A percentile compares a stretch with the other conserved stretches of the same genome.
Evolutionary conservation across 83 land plant species (phyloP).

Genomic region (Diphasiastrum complanatum): DNA sequence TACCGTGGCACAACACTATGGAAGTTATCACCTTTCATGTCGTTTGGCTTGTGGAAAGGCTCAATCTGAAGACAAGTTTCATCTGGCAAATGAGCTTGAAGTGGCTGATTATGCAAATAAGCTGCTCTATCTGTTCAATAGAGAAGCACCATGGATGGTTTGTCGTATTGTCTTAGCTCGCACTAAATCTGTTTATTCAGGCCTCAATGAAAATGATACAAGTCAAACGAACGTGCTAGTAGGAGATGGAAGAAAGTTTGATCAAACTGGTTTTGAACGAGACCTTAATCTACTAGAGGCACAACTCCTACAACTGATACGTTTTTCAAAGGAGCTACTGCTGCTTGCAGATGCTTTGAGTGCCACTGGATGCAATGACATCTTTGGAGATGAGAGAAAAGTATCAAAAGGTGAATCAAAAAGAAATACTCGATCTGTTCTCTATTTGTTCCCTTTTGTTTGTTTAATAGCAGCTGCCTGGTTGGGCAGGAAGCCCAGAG

Average conservation of each 20-base stretch:
- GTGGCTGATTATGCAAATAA: conserved; percentile 12
- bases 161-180: conserved; percentile 40
- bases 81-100: background rate
- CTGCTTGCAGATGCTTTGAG: no score
- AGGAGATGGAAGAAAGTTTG: no score
- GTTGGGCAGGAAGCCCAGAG: conserved; percentile 23
- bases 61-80: conserved; percentile 17
- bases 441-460: conserved; percentile 13
- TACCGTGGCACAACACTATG: conserved; percentile 35
- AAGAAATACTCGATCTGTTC: background rate
- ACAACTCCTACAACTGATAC: no score
- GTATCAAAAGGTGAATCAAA: conserved; percentile 9
- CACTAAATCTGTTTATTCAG: conserved; percentile 20
- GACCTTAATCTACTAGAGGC: no score
- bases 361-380: no score
- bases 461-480: conserved; percentile 26
- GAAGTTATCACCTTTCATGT: conserved; percentile 36
- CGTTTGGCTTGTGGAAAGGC: conserved; percentile 21
- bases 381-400: no score
- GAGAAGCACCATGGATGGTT: conserved; percentile 33
- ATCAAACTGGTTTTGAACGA: no score
- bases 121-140: conserved; percentile 29
- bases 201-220: background rate
- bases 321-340: no score
- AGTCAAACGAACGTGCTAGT: no score